Evolutionary conservation across 169 alveolate species (phyloP).

Genomic region (Cystoisospora suis): DNA sequence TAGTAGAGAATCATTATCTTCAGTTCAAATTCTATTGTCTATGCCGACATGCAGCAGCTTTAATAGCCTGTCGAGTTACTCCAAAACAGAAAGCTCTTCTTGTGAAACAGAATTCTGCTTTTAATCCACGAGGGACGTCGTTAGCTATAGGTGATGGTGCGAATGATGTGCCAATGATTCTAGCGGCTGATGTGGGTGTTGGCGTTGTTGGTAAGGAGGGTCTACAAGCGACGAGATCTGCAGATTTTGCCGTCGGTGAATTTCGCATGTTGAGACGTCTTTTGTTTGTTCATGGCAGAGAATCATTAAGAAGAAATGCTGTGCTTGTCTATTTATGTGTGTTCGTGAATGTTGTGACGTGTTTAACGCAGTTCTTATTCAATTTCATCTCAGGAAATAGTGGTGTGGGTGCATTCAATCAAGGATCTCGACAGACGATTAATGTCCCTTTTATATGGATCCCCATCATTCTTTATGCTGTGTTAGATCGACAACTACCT

Average conservation of each 20-base stretch:
- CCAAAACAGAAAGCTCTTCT: conserved; percentile 95
- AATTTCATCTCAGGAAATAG: conserved; percentile 74
- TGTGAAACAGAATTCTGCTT: conserved; percentile 67
- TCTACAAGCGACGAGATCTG: conserved; percentile 85
- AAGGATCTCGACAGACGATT: conserved; percentile 76
- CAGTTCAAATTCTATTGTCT: conserved; percentile 67
- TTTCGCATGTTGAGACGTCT: conserved; percentile 74
- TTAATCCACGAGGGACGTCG: conserved; percentile 71
- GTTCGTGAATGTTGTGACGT: conserved; percentile 67
- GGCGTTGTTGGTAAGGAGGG: conserved; percentile 98
- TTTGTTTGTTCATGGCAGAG: conserved; percentile 87
- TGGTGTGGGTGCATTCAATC: conserved; percentile 76
- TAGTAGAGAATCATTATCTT: conserved; percentile 57
- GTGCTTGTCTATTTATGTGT: conserved; percentile 76
- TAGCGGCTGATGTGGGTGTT: conserved; percentile 98
- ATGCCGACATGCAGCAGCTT: conserved; percentile 71
- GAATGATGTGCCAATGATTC: conserved; percentile 97
- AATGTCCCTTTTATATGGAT: conserved; percentile 72
- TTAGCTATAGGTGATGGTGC: conserved; percentile 98
- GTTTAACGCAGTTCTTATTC: conserved; percentile 52
- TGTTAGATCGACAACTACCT: conserved; percentile 73
- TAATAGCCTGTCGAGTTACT: conserved; percentile 95
- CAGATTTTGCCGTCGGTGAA: conserved; percentile 86
- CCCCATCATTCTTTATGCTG: conserved; percentile 75
- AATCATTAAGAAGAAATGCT: conserved; percentile 77